Percentiles rank a stretch among this genome's conserved stretches.
Conservation (phyloP, 306 rosid species). For the Clitoria ternatea region DNA sequence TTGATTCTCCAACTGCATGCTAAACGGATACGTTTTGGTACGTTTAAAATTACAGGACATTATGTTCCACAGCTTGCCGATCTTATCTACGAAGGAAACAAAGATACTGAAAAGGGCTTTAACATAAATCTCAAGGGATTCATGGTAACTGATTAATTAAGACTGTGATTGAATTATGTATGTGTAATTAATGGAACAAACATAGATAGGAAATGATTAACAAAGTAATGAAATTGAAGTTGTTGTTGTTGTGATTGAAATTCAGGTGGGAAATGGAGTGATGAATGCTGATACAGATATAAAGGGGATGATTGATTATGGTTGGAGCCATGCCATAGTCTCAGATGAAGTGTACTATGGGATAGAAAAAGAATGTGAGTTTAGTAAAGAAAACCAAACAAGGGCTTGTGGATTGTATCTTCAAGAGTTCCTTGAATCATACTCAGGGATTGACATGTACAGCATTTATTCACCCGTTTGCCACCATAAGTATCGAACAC, state of each 20-base stretch:
- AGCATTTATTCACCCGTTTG: slow-evolving; percentile 55
- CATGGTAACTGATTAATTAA: slow-evolving; percentile 36
- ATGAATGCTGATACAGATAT: slow-evolving; percentile 41
- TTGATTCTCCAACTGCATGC: too few relatives aligned
- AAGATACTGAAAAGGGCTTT: slow-evolving; percentile 16
- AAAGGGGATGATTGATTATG: slow-evolving; percentile 50
- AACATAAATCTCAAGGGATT: slow-evolving; percentile 57
- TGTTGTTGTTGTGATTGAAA: not conserved
- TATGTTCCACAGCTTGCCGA: slow-evolving; percentile 71
- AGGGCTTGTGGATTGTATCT: slow-evolving; percentile 6
- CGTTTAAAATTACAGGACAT: slow-evolving; percentile 40
- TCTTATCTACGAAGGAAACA: slow-evolving; percentile 47
- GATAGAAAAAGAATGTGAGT: slow-evolving; percentile 30
- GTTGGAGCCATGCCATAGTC: slow-evolving; percentile 59
- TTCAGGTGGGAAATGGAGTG: slow-evolving; percentile 60
- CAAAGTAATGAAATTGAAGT: too few relatives aligned
- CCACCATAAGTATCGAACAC: not conserved
- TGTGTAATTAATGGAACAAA: too few relatives aligned
- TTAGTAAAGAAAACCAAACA: slow-evolving; percentile 26
- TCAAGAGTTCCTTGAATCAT: slow-evolving; percentile 25
- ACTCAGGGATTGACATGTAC: slow-evolving; percentile 40
- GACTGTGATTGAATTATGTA: too few relatives aligned
- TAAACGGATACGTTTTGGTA: not conserved
- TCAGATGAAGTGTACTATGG: slow-evolving; percentile 37
- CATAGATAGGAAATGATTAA: not conserved